A percentile compares a stretch with the other conserved stretches of the same genome.
phyloP scores from a whole-genome alignment of 495 filamentous ascomycete genomes.

The Immersiella caudata region DNA sequence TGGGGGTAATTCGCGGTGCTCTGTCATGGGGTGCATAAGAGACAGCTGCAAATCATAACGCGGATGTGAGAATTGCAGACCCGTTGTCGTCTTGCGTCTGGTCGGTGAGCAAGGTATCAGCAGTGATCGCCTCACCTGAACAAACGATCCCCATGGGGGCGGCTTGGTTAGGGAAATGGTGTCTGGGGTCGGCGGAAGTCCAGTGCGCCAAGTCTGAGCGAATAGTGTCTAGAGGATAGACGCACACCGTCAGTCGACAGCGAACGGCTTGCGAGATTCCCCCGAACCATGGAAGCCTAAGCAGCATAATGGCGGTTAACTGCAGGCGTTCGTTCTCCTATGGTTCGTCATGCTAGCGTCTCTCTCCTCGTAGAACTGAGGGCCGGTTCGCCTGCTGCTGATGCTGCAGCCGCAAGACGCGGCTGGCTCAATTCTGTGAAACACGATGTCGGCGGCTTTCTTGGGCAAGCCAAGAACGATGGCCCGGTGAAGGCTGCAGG shows the following conservation, averaged over 20 bases:
- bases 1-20: constrained; percentile 21
- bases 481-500: neutral
- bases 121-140: constrained; percentile 26
- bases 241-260: neutral
- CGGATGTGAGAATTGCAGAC: constrained; percentile 18
- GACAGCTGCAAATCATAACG: constrained; percentile 31
- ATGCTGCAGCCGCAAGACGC: neutral
- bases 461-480: constrained; percentile 9
- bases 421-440: neutral
- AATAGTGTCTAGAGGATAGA: neutral
- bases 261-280: neutral
- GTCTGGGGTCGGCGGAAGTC: neutral
- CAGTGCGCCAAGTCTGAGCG: constrained; percentile 4
- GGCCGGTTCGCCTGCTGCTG: neutral
- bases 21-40: constrained; percentile 29
- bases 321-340: constrained; percentile 22
- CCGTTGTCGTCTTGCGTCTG: constrained; percentile 18
- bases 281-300: neutral
- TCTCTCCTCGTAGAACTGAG: neutral
- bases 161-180: constrained; percentile 1
- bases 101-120: constrained; percentile 16
- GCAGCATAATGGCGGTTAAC: constrained; percentile 23
- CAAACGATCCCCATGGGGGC: constrained; percentile 5
- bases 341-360: constrained; percentile 1
- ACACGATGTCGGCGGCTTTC: neutral